These are phyloP conservation scores for Sporothrix curviconia DNA, from an alignment of 2,329 filamentous ascomycete genomes.

Conservation along the genomic window DNA sequence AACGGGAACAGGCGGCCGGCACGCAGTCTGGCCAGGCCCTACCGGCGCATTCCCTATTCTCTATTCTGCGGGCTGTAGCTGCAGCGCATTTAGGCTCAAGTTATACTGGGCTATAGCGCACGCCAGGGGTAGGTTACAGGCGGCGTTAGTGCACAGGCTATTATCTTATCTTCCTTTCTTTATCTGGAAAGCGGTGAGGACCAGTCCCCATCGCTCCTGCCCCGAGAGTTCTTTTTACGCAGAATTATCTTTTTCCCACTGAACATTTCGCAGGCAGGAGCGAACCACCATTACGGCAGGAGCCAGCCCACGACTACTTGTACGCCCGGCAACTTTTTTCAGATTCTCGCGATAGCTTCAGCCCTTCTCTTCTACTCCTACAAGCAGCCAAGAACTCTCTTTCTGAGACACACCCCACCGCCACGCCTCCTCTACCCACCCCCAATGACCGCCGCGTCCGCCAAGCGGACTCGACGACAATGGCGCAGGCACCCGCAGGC, in stretches of 20 bases:
- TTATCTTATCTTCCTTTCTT: background rate
- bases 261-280: background rate
- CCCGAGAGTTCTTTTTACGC: background rate
- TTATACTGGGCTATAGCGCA: too few species aligned
- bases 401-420: background rate
- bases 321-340: too few species aligned
- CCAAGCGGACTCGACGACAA: background rate
- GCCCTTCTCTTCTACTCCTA: background rate
- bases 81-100: too few species aligned
- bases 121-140: too few species aligned
- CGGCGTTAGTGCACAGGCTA: too few species aligned
- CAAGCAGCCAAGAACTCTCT: background rate
- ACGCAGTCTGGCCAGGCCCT: too few species aligned
- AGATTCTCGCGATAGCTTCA: background rate
- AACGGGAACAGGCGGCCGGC: too few species aligned
- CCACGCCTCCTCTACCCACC: background rate
- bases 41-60: too few species aligned
- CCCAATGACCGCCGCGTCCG: slow-evolving; percentile 1
- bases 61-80: too few species aligned
- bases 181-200: slow-evolving; percentile 3
- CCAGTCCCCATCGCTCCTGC: background rate
- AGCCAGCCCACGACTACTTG: too few species aligned
- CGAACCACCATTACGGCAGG: too few species aligned
- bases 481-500: background rate
- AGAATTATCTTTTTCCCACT: slow-evolving; percentile 5